Evolutionary conservation across 202 grass and related monocot genomes (phyloP).

Genomic region (Zizania palustris): DNA sequence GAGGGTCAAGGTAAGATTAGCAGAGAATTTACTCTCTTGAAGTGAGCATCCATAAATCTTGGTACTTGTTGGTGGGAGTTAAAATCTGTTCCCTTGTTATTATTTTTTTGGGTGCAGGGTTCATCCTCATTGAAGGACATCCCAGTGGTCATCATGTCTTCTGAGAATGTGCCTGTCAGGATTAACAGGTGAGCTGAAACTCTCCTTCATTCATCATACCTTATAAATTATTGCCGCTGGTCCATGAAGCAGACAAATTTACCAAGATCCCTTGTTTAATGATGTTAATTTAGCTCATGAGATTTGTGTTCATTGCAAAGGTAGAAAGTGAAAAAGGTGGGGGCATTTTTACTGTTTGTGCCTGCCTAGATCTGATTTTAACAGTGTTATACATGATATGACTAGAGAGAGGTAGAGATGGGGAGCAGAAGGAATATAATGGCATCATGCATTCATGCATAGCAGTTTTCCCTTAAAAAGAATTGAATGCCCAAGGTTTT

Average conservation of each 20-base stretch:
- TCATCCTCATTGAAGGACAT: constrained; percentile 93
- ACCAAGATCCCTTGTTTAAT: neutral
- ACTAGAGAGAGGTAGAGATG: no score
- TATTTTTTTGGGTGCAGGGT: constrained; percentile 47
- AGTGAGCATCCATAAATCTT: neutral
- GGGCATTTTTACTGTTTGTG: constrained; percentile 28
- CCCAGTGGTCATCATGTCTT: constrained; percentile 99
- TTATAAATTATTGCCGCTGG: constrained; percentile 17
- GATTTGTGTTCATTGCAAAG: neutral
- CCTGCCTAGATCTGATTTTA: constrained; percentile 37
- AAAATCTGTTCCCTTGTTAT: neutral
- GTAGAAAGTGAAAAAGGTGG: constrained; percentile 28
- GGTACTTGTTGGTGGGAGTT: constrained; percentile 2
- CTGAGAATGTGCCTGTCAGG: constrained; percentile 95
- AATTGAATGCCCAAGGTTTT: constrained; percentile 32
- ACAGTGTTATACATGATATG: constrained; percentile 28
- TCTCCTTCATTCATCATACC: no score
- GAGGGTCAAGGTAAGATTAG: constrained; percentile 67
- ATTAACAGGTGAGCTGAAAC: constrained; percentile 74
- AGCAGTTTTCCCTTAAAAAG: constrained; percentile 31
- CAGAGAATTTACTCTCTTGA: neutral
- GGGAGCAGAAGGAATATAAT: constrained; percentile 57
- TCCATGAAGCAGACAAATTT: neutral
- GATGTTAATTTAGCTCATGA: neutral
- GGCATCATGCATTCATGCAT: constrained; percentile 42